Percentiles rank a stretch among this genome's conserved stretches.
phyloP scores from a whole-genome alignment of 768 basidiomycete species.

The Kwoniella sp. region DNA sequence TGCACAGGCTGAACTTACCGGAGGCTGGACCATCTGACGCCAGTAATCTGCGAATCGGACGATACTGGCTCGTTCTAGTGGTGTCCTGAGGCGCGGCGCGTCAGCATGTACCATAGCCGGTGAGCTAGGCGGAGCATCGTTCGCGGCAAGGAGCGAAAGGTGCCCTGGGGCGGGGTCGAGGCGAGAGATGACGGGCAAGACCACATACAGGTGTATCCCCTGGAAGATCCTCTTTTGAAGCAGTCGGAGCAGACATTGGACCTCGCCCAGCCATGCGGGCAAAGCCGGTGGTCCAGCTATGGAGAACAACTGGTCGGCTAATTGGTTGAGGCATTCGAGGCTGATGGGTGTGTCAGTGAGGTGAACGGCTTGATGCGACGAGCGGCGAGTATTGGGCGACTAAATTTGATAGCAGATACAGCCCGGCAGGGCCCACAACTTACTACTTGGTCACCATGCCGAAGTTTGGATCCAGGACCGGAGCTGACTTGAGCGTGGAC shows the following conservation, averaged over 20 bases:
- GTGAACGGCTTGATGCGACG: too few relatives aligned
- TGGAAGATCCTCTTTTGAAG: slow-evolving; percentile 32
- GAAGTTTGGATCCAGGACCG: slow-evolving; percentile 37
- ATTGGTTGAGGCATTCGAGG: slow-evolving; percentile 34
- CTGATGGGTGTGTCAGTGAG: too few relatives aligned
- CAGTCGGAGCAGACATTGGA: slow-evolving; percentile 26
- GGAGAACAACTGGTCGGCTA: slow-evolving; percentile 28
- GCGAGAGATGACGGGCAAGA: too few relatives aligned
- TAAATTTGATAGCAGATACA: background rate
- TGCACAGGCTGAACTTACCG: slow-evolving; percentile 15
- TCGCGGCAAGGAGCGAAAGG: too few relatives aligned
- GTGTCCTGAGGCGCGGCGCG: slow-evolving; percentile 17
- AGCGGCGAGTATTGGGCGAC: too few relatives aligned
- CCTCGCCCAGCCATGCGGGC: slow-evolving; percentile 35
- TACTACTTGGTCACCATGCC: slow-evolving; percentile 39
- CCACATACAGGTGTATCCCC: slow-evolving; percentile 31
- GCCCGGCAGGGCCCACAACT: too few relatives aligned
- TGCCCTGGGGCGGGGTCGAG: too few relatives aligned
- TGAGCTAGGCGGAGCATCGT: too few relatives aligned
- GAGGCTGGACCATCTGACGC: slow-evolving; percentile 27
- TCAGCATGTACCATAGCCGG: too few relatives aligned
- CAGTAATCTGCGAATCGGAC: slow-evolving; percentile 35
- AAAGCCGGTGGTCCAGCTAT: slow-evolving; percentile 21
- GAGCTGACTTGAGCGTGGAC: slow-evolving; percentile 25
- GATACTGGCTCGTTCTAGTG: slow-evolving; percentile 24